Percentiles rank a stretch among this genome's conserved stretches.
Evolutionary conservation across 177 flowering plant genomes (phyloP).

Genomic region (Vitis hybrid): DNA sequence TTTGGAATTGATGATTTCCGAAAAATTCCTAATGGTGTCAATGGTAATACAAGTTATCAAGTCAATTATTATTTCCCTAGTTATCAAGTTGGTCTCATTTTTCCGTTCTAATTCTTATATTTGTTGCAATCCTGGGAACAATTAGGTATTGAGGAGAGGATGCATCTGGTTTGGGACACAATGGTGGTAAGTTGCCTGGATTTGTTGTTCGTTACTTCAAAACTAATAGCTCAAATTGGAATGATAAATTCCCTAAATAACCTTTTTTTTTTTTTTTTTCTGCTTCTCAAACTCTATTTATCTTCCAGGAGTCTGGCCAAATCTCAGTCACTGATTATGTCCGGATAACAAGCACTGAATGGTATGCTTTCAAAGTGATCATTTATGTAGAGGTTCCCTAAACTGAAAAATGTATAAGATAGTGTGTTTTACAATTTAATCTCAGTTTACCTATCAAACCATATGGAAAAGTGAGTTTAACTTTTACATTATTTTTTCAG

Average conservation of each 20-base stretch:
- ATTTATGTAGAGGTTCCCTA: not conserved
- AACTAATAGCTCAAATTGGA: constrained; percentile 2
- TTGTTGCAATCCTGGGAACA: not conserved
- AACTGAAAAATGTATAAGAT: not conserved
- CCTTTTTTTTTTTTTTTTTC: not conserved
- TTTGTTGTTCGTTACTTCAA: not conserved
- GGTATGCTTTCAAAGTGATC: constrained; percentile 39
- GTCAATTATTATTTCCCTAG: not conserved
- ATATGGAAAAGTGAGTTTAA: not conserved
- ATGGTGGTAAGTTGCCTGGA: constrained; percentile 74
- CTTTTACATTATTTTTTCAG: constrained; percentile 32
- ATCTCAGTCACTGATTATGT: constrained; percentile 84
- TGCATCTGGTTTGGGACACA: constrained; percentile 90
- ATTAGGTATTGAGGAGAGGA: constrained; percentile 93
- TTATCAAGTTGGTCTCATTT: not conserved
- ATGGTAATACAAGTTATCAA: constrained; percentile 52
- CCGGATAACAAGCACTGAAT: constrained; percentile 83
- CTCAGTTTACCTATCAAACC: not conserved
- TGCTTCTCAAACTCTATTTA: not conserved
- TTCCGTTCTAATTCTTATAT: constrained; percentile 1
- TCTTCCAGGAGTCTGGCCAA: constrained; percentile 77
- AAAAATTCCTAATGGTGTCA: constrained; percentile 95
- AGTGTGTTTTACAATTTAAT: not conserved
- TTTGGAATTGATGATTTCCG: constrained; percentile 86
- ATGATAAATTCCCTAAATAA: not conserved